Evolutionary conservation across 305 asterid genomes (phyloP), one percentile per base, ranked within the genome.

Genomic region (Rubia peregrina): DNA sequence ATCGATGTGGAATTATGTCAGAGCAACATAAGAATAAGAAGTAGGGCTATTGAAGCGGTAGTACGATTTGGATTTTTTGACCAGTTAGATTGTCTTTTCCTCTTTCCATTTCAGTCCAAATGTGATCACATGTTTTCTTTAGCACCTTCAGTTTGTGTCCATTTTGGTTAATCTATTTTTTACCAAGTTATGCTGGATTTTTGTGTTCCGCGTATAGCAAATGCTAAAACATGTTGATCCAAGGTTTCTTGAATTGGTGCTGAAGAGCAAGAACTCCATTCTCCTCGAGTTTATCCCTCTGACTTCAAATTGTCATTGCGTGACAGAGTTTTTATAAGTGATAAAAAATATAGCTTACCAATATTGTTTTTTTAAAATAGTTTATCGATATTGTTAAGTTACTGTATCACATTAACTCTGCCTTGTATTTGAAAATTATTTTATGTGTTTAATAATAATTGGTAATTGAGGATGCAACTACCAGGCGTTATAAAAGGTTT

Each of bases 281-380:
- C 90, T 95, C 74, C 87, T 90, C 56, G 85, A 87, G 80, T 75
- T 79, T 74, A 62, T 90, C 78, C 92, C 90, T 40, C 87, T 95
- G 80, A 90, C 98, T 70, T 98, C 99, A 57, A 95, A 95, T 77
- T 78, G 88, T 77, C 89, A 87, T 71, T 95, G 99, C 11, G 88
- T 95, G 73, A 86, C 92, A 70, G 99, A 95, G 80, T 89, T 88
- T 76, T 81, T 65, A 97, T 95, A 83, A 84, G 97, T 82, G 75
- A 72, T n/a, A 30, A 76, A 46, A 61, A 95, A 80, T 88, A 87
- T 61, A 92, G 95, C 74, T n/a, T n/a, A n/a, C n/a, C n/a, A n/a
- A n/a, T n/a, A n/a, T n/a, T n/a, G n/a, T n/a, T n/a, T n/a, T n/a
- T n/a, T n/a, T 48, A 40, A 11, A 13, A 22, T 22, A 12, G 0